Base-by-base conservation (phyloP, 257 asterid species). In the Paraleonurus japonicus region DNA sequence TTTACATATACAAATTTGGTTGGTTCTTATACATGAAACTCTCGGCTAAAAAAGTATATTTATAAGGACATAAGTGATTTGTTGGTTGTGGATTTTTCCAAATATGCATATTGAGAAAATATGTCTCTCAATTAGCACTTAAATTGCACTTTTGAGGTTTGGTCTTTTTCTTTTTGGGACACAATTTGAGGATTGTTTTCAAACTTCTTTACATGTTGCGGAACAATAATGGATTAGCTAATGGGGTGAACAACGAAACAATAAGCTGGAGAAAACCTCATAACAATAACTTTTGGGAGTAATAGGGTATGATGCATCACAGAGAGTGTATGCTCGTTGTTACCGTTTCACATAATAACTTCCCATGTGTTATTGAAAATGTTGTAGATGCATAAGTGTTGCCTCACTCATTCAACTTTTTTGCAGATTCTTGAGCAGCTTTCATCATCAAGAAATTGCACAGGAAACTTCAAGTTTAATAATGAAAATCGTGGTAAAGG, bases 401-500 rank as follows among this genome's bases (percentile, higher is more conserved):
- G 69, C 71, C 70, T 69, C 48, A 19, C 60, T 77, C 76, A 26
- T 66, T 71, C 67, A 54, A 73, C n/a, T 55, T 72, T 68, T 74
- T 65, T 80, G 63, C 88, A 86, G 90, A 62, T 81, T n/a, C n/a
- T 57, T 85, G 65, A 76, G 71, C 84, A 71, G 62, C n/a, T 74
- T 77, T 72, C 78, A 76, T 70, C 70, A 67, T 28, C 79, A 65
- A 61, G 90, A 83, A 63, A 82, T 76, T 69, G 67, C 79, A 17
- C 89, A 63, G 41, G 89, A 74, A 89, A 81, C 78, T 75, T 81
- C 82, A 83, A 77, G 65, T 73, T 64, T 28, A 78, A 81, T 70
- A 83, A 82, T 73, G 80, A 74, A 55, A 79, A 68, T 75, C 76
- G 63, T 48, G 85, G 72, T 81, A 85, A 79, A 89, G 95, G 98